These are phyloP conservation scores for Tricholoma sp. DNA, from an alignment of 768 basidiomycete genomes.

Conservation along the genomic window DNA sequence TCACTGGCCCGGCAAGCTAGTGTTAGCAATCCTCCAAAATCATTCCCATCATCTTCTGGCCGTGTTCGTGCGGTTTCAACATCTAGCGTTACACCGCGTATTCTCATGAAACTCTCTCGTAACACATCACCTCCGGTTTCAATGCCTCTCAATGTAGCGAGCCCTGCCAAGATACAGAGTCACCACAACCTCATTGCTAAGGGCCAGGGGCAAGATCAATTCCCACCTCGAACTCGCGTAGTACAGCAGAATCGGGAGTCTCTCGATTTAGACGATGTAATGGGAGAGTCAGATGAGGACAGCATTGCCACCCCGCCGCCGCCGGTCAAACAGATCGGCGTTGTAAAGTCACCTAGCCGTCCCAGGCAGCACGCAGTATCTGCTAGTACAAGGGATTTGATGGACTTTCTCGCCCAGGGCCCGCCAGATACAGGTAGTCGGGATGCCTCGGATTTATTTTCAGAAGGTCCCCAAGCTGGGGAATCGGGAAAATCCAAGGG, in stretches of 20 bases:
- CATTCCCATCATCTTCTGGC: conserved; percentile 24
- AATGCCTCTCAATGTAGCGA: conserved; percentile 19
- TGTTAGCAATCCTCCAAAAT: conserved; percentile 35
- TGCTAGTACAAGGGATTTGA: conserved; percentile 45
- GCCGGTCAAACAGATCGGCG: conserved; percentile 7
- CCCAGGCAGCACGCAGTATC: conserved; percentile 28
- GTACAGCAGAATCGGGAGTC: conserved; percentile 59
- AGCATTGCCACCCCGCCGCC: conserved; percentile 21
- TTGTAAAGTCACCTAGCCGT: conserved; percentile 16
- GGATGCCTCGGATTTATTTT: conserved; percentile 37
- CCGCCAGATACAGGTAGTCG: conserved; percentile 55
- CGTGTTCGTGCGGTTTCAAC: conserved; percentile 40
- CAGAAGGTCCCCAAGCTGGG: conserved; percentile 20
- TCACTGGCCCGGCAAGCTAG: conserved; percentile 43
- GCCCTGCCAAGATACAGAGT: conserved; percentile 26
- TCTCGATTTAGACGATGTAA: conserved; percentile 68
- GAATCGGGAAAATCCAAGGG: conserved; percentile 46
- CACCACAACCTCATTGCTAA: conserved; percentile 14
- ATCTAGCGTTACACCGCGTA: conserved; percentile 25
- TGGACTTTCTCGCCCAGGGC: conserved; percentile 51
- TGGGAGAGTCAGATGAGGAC: conserved; percentile 67
- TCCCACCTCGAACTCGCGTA: conserved; percentile 47
- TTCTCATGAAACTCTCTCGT: conserved; percentile 23
- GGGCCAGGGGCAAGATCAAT: conserved; percentile 26
- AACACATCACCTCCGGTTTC: conserved; percentile 26